Base-by-base conservation (phyloP, 345 rosid genomes). In the Brassica incana region DNA sequence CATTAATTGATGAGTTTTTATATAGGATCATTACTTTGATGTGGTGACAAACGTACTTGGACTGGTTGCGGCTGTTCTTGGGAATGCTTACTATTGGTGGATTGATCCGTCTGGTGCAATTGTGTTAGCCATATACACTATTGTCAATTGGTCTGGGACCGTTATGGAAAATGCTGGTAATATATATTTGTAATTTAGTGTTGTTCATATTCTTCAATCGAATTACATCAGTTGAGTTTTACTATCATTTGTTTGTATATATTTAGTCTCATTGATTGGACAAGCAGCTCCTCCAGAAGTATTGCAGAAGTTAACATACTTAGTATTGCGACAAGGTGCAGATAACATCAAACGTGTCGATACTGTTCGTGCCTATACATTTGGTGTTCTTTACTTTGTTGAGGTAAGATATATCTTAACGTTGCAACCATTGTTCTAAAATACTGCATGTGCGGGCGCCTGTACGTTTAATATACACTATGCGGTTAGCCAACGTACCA, bases 321-420 rank as follows among this genome's bases (percentile, higher is more conserved):
- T 91, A 62, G 94, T 89, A 25, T 60, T 87, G 75, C 83, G 90
- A 74, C 97, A 92, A 77, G 93, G 93, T 4, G 73, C 32, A 0
- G 59, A 80, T 65, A 78, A 74, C 72, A 85, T 95, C 82, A 89
- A 89, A 85, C 94, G 88, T 8, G 85, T 95, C 0, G 99, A 92
- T 69, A 95, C 99, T 4, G 95, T 95, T 18, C 97, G 97, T 5
- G 97, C 98, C 58, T 94, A 94, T 82, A 90, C 97, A 36, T 92
- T 92, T 5, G 97, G 98, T 45, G 95, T 90, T 76, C 95, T 94
- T 40, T 92, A 91, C 71, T 94, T 94, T 78, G 98, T 94, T 5
- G 98, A 94, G 97, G 97, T 91, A 15, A 61, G 95, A 60, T n/a
- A 52, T 52, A n/a, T 52, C 8, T 52, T 50, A 14, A 50, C n/a